These are phyloP conservation scores for Lodderomyces orthopsilosis DNA, from an alignment of 1,139 yeast genomes.

Conservation along the genomic window DNA sequence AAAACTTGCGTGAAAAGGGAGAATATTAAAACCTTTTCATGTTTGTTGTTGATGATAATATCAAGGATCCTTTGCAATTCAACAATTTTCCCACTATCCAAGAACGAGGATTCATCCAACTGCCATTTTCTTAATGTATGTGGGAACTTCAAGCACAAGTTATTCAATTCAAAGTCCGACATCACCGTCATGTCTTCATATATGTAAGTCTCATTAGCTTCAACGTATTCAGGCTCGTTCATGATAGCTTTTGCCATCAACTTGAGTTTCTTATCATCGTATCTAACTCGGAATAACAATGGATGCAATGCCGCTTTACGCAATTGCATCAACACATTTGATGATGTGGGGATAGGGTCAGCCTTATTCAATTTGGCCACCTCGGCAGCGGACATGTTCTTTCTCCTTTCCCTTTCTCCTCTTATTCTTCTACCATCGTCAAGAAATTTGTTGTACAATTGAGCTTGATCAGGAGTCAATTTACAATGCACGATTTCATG, in stretches of 20 bases:
- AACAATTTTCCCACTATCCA: slow-evolving; percentile 75
- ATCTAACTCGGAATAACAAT: slow-evolving; percentile 60
- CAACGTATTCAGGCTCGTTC: slow-evolving; percentile 73
- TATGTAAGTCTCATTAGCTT: slow-evolving; percentile 73
- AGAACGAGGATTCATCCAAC: slow-evolving; percentile 56
- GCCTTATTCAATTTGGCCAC: slow-evolving; percentile 36
- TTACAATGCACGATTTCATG: slow-evolving; percentile 66
- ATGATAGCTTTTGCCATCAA: slow-evolving; percentile 76
- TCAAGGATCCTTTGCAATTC: slow-evolving; percentile 59
- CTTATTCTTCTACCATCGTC: slow-evolving; percentile 44
- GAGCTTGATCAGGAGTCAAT: slow-evolving; percentile 54
- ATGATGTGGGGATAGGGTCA: slow-evolving; percentile 37
- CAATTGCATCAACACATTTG: slow-evolving; percentile 64
- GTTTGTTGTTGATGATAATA: slow-evolving; percentile 52
- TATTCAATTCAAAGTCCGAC: slow-evolving; percentile 86
- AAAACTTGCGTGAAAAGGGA: slow-evolving; percentile 91
- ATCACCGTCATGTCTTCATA: slow-evolving; percentile 95
- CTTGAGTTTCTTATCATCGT: slow-evolving; percentile 50
- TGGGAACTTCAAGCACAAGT: slow-evolving; percentile 71
- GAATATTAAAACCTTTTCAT: slow-evolving; percentile 80
- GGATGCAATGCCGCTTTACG: slow-evolving; percentile 80
- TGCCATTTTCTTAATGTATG: slow-evolving; percentile 54
- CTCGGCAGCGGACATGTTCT: slow-evolving; percentile 37
- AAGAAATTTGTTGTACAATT: slow-evolving; percentile 60
- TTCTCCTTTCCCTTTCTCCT: slow-evolving; percentile 50